Evolutionary conservation across 2,329 filamentous ascomycete species (phyloP).

Genomic region (Chaetomium olivaceum): DNA sequence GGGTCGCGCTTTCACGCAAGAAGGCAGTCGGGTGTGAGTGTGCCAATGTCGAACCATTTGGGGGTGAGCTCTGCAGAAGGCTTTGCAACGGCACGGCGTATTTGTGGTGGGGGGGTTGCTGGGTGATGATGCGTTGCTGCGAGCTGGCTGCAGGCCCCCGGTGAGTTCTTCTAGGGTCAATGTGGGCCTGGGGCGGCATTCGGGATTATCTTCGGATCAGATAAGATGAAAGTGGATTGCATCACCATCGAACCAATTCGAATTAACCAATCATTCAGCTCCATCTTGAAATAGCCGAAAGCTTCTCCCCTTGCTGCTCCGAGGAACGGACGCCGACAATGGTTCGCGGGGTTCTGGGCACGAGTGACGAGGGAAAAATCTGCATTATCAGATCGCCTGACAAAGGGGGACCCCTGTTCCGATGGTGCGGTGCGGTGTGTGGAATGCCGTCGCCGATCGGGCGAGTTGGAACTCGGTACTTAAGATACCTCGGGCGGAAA

Average conservation of each 20-base stretch:
- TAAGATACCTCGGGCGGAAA: too few relatives aligned
- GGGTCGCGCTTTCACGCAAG: neutral
- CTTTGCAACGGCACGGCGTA: slow-evolving; percentile 1
- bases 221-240: slow-evolving; percentile 48
- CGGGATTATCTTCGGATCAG: slow-evolving; percentile 56
- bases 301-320: slow-evolving; percentile 22
- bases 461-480: neutral
- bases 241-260: slow-evolving; percentile 8
- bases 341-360: neutral
- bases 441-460: neutral
- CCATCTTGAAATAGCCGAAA: neutral
- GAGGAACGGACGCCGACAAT: slow-evolving; percentile 25
- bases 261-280: slow-evolving; percentile 10
- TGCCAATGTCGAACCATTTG: neutral
- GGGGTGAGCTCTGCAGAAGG: neutral
- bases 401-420: slow-evolving; percentile 2
- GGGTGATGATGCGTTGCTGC: slow-evolving; percentile 25
- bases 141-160: slow-evolving; percentile 16
- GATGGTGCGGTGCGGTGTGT: neutral
- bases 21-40: neutral
- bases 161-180: slow-evolving; percentile 26
- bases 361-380: neutral
- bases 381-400: slow-evolving; percentile 35
- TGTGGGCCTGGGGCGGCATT: slow-evolving; percentile 40
- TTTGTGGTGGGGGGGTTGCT: slow-evolving; percentile 1